These are phyloP conservation scores for Sistotremastrum niveocremeum DNA, from an alignment of 768 basidiomycete species.

Conservation along the genomic window DNA sequence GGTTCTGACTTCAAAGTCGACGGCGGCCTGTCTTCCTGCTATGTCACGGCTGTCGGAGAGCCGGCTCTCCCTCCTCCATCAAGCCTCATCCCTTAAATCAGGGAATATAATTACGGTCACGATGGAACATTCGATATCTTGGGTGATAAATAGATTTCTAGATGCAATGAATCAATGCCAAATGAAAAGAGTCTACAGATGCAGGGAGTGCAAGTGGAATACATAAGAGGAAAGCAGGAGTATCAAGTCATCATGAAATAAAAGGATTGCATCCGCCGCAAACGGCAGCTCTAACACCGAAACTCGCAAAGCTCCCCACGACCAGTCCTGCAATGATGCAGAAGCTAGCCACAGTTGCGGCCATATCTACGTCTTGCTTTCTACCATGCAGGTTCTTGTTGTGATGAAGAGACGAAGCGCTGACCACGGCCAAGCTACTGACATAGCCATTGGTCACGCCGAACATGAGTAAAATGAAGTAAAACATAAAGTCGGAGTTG, in stretches of 20 bases:
- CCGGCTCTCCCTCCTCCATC: slow-evolving; percentile 54
- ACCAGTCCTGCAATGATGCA: slow-evolving; percentile 65
- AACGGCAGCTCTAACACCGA: slow-evolving; percentile 56
- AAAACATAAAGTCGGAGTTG: slow-evolving; percentile 64
- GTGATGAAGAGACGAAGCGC: slow-evolving; percentile 67
- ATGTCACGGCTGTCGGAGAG: slow-evolving; percentile 82
- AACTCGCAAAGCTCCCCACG: slow-evolving; percentile 66
- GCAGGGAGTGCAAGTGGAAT: too few relatives aligned
- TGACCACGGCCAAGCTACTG: slow-evolving; percentile 67
- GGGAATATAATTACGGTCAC: too few relatives aligned
- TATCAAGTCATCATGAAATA: slow-evolving; percentile 1
- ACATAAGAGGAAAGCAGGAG: too few relatives aligned
- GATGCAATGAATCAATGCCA: too few relatives aligned
- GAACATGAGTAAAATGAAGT: slow-evolving; percentile 58
- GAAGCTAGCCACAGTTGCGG: slow-evolving; percentile 71
- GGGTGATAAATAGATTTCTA: too few relatives aligned
- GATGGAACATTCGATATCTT: too few relatives aligned
- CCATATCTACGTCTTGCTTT: slow-evolving; percentile 70
- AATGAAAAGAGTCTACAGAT: too few relatives aligned
- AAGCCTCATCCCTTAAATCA: slow-evolving; percentile 31
- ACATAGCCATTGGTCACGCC: slow-evolving; percentile 77
- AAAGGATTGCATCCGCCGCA: slow-evolving; percentile 66
- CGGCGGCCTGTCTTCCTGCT: slow-evolving; percentile 84
- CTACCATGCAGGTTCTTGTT: slow-evolving; percentile 59
- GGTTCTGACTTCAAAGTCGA: slow-evolving; percentile 93